These are phyloP conservation scores for Mayamaea pseudoterrestris DNA, from an alignment of 108 stramenopile genomes.

Conservation along the genomic window DNA sequence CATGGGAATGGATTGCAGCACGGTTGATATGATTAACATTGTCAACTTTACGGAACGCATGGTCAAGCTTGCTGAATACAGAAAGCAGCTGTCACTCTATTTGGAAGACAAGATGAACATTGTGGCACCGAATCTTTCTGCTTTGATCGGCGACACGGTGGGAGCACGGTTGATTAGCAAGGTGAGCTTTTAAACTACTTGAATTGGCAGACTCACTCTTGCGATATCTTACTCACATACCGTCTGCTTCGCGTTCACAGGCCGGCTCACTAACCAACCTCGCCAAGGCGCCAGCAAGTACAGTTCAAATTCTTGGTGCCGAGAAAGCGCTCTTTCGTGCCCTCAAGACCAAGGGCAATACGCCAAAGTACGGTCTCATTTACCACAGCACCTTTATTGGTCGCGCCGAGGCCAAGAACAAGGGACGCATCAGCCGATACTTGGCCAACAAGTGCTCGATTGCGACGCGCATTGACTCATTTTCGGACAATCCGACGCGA, in stretches of 20 bases:
- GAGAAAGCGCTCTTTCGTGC: slow-evolving; percentile 99
- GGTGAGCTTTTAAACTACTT: slow-evolving; percentile 42
- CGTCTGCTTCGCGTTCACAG: slow-evolving; percentile 17
- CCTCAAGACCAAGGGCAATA: slow-evolving; percentile 99
- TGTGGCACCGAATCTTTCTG: slow-evolving; percentile 95
- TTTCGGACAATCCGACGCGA: slow-evolving; percentile 85
- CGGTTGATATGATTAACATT: slow-evolving; percentile 96
- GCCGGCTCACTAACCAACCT: slow-evolving; percentile 94
- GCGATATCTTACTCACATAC: background rate
- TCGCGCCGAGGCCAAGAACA: slow-evolving; percentile 98
- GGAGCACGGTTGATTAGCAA: slow-evolving; percentile 98
- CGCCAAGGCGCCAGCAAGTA: slow-evolving; percentile 99
- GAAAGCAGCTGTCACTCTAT: slow-evolving; percentile 86
- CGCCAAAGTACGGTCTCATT: slow-evolving; percentile 99
- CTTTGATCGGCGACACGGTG: slow-evolving; percentile 97
- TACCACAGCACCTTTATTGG: slow-evolving; percentile 99
- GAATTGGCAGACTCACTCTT: background rate
- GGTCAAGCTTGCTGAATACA: slow-evolving; percentile 94
- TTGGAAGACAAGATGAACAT: slow-evolving; percentile 92
- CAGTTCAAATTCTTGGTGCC: slow-evolving; percentile 99
- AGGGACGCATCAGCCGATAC: slow-evolving; percentile 97
- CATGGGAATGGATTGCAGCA: slow-evolving; percentile 98
- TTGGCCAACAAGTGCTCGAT: slow-evolving; percentile 99
- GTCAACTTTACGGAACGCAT: slow-evolving; percentile 94
- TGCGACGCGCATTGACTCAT: slow-evolving; percentile 97